Evolutionary conservation across 257 asterid species (phyloP), one percentile per base, ranked within the genome.

Genomic region (Fraxinus anomala): DNA sequence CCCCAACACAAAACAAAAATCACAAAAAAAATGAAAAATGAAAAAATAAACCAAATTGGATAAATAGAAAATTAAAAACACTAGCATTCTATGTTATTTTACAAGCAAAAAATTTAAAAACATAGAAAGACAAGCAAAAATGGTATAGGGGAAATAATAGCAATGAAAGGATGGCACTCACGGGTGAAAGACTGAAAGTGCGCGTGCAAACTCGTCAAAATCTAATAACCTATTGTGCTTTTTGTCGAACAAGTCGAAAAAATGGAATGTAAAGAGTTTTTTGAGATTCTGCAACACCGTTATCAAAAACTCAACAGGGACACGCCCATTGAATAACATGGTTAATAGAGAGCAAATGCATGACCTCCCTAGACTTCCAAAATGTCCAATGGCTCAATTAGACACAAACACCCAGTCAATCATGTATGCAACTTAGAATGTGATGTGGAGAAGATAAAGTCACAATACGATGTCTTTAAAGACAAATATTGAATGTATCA

Each of bases 181-280:
- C 97, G 96, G 97, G 88, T 91, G 97, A 81, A 92, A 92, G 72
- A 92, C 89, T n/a, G 96, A 91, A 83, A 92, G 92, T 71, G 97
- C 92, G 21, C 89, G 91, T 8, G 94, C 97, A 89, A 92, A 92
- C 86, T 89, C 97, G 74, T 89, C 96, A 79, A 91, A 92, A 77
- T 88, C 97, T 85, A 92, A 75, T 79, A 88, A 80, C 69, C 97
- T 97, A 71, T 91, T 89, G 85, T 89, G 96, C 85, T 92, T 89
- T 30, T 87, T 85, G 85, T 92, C 97, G 83, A 91, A 92, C 82
- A 89, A 88, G 89, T 92, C 97, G 68, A 91, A 92, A 23, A 92
- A 91, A 96, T 89, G 77, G 82, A 70, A 42, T 3, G 81, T 51
- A 66, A 42, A 72, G 13, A 42, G 26, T n/a, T 11, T 66, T 5